Evolutionary conservation across 805 yeast species (phyloP).

Genomic region (Kodamaea restingae): DNA sequence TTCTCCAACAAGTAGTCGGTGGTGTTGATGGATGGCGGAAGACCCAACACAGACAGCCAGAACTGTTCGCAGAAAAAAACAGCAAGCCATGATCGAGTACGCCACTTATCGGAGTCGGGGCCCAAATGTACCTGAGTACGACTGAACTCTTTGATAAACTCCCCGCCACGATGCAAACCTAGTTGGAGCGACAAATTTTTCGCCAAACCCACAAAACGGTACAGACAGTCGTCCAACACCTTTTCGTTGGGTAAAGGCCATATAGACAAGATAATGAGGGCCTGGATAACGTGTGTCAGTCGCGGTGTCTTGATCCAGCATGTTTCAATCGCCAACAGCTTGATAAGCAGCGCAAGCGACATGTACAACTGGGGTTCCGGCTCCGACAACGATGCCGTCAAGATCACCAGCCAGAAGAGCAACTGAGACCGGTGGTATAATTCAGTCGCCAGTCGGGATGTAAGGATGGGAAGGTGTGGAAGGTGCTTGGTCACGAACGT

Average conservation of each 20-base stretch:
- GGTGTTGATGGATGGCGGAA: conserved; percentile 82
- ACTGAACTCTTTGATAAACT: conserved; percentile 84
- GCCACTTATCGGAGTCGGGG: conserved; percentile 90
- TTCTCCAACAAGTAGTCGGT: conserved; percentile 74
- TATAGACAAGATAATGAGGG: conserved; percentile 72
- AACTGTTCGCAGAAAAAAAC: conserved; percentile 85
- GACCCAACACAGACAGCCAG: conserved; percentile 83
- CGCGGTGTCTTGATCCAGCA: conserved; percentile 93
- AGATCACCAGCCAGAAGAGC: conserved; percentile 85
- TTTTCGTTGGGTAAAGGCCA: conserved; percentile 96
- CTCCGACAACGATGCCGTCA: conserved; percentile 81
- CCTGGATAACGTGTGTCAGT: conserved; percentile 90
- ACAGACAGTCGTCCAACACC: conserved; percentile 87
- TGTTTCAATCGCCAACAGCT: conserved; percentile 83
- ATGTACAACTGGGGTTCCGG: conserved; percentile 82
- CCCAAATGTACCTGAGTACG: conserved; percentile 79
- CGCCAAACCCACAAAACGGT: conserved; percentile 83
- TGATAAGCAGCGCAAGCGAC: conserved; percentile 70
- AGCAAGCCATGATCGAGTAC: conserved; percentile 89
- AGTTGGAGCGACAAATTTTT: conserved; percentile 78
- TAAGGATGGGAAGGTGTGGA: conserved; percentile 77
- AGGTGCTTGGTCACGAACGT: conserved; percentile 62
- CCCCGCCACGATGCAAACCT: conserved; percentile 84
- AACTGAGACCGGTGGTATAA: conserved; percentile 79
- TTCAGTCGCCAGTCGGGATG: conserved; percentile 66